These are phyloP conservation scores for Neoboletus magnificus DNA, from an alignment of 768 basidiomycete genomes.

Conservation along the genomic window DNA sequence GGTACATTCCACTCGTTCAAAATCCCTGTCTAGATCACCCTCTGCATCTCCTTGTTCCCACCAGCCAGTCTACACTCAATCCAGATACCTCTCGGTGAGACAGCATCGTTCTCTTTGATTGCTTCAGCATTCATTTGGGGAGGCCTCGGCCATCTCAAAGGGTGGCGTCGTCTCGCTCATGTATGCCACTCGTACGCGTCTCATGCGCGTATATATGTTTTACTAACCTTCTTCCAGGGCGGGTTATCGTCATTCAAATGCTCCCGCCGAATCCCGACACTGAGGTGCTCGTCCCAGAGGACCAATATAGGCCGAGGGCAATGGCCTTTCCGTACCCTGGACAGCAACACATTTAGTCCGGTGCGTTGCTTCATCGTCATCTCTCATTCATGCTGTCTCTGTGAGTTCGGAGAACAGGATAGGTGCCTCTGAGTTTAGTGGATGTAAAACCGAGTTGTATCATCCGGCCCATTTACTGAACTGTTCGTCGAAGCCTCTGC, in stretches of 20 bases:
- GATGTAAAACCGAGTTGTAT: constrained; percentile 49
- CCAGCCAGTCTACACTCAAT: constrained; percentile 68
- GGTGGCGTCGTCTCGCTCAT: constrained; percentile 66
- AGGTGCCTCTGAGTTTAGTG: constrained; percentile 46
- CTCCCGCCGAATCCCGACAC: constrained; percentile 63
- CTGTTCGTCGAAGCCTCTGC: constrained; percentile 31
- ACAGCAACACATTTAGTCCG: constrained; percentile 72
- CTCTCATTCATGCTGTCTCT: background rate
- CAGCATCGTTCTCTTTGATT: constrained; percentile 65
- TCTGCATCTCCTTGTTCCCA: constrained; percentile 8
- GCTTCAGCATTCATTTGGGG: constrained; percentile 38
- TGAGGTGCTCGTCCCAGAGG: constrained; percentile 53
- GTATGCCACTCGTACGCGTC: constrained; percentile 33
- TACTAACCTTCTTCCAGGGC: constrained; percentile 34
- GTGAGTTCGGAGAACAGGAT: background rate
- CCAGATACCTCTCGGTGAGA: constrained; percentile 60
- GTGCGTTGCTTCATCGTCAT: constrained; percentile 35
- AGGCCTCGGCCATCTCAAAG: constrained; percentile 40
- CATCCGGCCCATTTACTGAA: constrained; percentile 50
- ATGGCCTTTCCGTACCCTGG: constrained; percentile 46
- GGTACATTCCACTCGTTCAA: background rate
- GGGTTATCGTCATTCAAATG: constrained; percentile 59
- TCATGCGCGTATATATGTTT: too few species aligned
- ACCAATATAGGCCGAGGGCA: constrained; percentile 74
- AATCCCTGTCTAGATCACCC: background rate